Evolutionary conservation across 2,329 filamentous ascomycete species (phyloP).

Genomic region (Tothia fuscella): DNA sequence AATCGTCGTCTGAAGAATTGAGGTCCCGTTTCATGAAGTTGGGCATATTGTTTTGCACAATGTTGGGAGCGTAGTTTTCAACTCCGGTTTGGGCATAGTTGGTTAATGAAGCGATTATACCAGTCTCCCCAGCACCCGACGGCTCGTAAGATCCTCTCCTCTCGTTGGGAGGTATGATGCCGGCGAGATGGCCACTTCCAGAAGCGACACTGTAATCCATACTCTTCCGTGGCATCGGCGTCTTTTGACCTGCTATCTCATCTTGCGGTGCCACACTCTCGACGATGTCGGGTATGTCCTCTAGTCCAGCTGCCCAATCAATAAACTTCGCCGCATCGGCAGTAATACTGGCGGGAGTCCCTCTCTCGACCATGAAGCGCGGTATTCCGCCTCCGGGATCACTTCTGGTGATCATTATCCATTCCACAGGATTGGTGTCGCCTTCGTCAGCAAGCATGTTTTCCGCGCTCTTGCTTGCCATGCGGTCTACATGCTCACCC

Average conservation of each 20-base stretch:
- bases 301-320: constrained; percentile 55
- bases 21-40: constrained; percentile 1
- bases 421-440: constrained; percentile 61
- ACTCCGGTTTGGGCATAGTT: constrained; percentile 20
- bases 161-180: not conserved
- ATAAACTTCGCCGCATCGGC: constrained; percentile 70
- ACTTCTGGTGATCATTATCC: constrained; percentile 85
- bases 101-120: constrained; percentile 20
- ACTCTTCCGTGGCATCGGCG: constrained; percentile 1
- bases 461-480: constrained; percentile 15
- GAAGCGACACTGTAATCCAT: constrained; percentile 1
- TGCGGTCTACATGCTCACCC: constrained; percentile 23
- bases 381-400: constrained; percentile 84
- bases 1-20: constrained; percentile 6
- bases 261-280: constrained; percentile 14
- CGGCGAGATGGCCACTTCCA: constrained; percentile 9
- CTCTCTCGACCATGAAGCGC: constrained; percentile 81
- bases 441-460: constrained; percentile 27
- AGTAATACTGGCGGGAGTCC: constrained; percentile 70
- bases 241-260: constrained; percentile 5
- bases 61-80: constrained; percentile 22
- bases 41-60: constrained; percentile 11
- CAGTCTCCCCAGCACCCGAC: constrained; percentile 8
- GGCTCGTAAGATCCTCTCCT: constrained; percentile 6
- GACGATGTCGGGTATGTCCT: constrained; percentile 26